Evolutionary conservation across 2,329 filamentous ascomycete genomes (phyloP).

Genomic region (Stachybotrys echinatus): DNA sequence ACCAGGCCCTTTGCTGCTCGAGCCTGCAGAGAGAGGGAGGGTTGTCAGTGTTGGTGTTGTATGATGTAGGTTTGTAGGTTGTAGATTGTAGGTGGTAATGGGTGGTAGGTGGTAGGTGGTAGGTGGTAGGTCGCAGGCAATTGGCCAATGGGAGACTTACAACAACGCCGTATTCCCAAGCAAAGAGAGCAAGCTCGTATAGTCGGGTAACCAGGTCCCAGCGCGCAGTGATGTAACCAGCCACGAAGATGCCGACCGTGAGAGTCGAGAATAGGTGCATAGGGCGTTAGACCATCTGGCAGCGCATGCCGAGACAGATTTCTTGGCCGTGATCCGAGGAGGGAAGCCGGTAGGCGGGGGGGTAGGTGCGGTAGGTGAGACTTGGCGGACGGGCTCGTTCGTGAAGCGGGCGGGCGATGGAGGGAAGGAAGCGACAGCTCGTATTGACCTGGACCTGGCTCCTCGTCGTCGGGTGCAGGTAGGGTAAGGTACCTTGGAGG

Average conservation of each 20-base stretch:
- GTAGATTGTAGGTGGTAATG: no score
- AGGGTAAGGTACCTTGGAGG: no score
- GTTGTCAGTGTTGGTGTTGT: neutral
- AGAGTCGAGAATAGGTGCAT: slow-evolving; percentile 98
- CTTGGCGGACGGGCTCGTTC: neutral
- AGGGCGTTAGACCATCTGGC: slow-evolving; percentile 41
- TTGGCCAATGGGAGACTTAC: slow-evolving; percentile 47
- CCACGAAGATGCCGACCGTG: slow-evolving; percentile 96
- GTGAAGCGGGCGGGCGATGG: no score
- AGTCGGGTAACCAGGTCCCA: slow-evolving; percentile 97
- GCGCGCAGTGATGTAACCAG: slow-evolving; percentile 97
- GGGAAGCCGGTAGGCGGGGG: neutral
- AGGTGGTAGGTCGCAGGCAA: no score
- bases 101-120: no score
- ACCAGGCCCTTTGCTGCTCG: slow-evolving; percentile 82
- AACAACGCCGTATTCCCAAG: slow-evolving; percentile 97
- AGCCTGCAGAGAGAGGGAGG: slow-evolving; percentile 44
- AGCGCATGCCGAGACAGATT: slow-evolving; percentile 34
- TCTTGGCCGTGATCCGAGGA: neutral
- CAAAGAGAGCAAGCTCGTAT: slow-evolving; percentile 95
- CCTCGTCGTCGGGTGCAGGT: no score
- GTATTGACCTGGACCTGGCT: no score
- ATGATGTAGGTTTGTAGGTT: no score
- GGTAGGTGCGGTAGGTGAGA: neutral
- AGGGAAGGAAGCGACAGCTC: no score